Evolutionary conservation across 139 green algal species (phyloP), one percentile per base, ranked within the genome.

Genomic region (Monoraphidium neglectum): DNA sequence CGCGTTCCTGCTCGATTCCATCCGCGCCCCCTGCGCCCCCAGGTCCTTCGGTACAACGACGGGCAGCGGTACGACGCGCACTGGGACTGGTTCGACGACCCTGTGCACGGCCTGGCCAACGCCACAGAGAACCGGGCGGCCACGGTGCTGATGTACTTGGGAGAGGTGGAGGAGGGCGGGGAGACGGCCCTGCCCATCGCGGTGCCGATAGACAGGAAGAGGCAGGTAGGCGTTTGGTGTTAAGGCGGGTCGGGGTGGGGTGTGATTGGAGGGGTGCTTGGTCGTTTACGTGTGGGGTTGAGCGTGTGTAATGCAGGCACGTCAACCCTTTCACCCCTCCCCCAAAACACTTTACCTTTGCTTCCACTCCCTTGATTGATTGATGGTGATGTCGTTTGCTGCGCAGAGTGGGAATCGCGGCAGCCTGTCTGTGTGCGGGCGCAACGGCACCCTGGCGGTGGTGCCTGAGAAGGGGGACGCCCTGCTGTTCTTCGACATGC

Each of bases 71-170:
- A 92, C 46, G 82, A 80, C 21, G 82, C 73, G 2, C 88, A 87
- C 64, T 90, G 77, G 88, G 89, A 94, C 70, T 91, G 87, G 78
- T 85, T 91, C 40, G 85, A 91, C 53, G 76, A 87, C 60, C 71
- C 77, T 0, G 79, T 86, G 32, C 83, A 87, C 37, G 57, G 78
- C 3, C 32, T 66, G 46, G 71, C 72, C 72, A 70, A 68, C 28
- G 26, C 10, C 53, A 66, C 47, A 0, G 86, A 83, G 1, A 85
- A 89, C 40, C 70, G 89, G 0, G 80, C 88, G 1, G 90, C 87
- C 15, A 95, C 90, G 2, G 86, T 95, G 54, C 79, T 94, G 35
- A 70, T 95, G 75, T 95, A 95, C 67, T 73, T 95, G 24, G 81
- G 84, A 83, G 87, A 93, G 35, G 88, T 88, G 32, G 78, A 88